Base-by-base conservation (phyloP, 805 yeast species). In the Saturnispora kantuleensis region DNA sequence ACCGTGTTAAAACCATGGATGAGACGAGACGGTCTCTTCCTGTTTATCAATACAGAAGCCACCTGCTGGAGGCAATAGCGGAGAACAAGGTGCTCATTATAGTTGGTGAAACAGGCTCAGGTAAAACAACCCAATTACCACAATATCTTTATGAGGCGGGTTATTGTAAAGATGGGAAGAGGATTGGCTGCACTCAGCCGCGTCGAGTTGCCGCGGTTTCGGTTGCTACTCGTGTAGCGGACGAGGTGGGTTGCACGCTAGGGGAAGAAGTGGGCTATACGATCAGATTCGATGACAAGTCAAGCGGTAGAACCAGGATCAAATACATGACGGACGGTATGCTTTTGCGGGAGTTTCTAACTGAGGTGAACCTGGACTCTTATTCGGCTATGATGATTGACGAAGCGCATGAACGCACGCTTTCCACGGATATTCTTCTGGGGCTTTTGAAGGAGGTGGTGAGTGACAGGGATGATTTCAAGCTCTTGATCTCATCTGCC, bases 281-380 rank as follows among this genome's bases (percentile, higher is more conserved):
- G 5, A 76, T 90, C 44, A 70, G 97, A 50, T 90, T 93, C 62
- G 98, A 93, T 47, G 94, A 89, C 50, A 72, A 69, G 46, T 75
- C 88, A 0, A 69, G 76, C 32, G 70, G 71, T 1, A 66, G 70
- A 13, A 93, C 98, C 0, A 63, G 71, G 11, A 71, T 93, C 42
- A 90, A 90, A 65, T 93, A 93, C 62, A 75, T 89, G 76, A 93
- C 98, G 0, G 98, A 93, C 62, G 98, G 98, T 72, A 85, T 88
- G 87, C 69, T 93, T 16, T 67, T 89, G 31, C 66, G 96, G 47
- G 98, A 93, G 63, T 81, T 86, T 51, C 64, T 89, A 31, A 67
- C 73, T 1, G 97, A 89, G 58, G 85, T 94, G 0, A 76, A 76
- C 36, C 63, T 89, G 35, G 62, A 70, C 1, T 66, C 64, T 2